These are phyloP conservation scores for Tinospora cordifolia DNA, from an alignment of 164 flowering plant species.

Conservation along the genomic window DNA sequence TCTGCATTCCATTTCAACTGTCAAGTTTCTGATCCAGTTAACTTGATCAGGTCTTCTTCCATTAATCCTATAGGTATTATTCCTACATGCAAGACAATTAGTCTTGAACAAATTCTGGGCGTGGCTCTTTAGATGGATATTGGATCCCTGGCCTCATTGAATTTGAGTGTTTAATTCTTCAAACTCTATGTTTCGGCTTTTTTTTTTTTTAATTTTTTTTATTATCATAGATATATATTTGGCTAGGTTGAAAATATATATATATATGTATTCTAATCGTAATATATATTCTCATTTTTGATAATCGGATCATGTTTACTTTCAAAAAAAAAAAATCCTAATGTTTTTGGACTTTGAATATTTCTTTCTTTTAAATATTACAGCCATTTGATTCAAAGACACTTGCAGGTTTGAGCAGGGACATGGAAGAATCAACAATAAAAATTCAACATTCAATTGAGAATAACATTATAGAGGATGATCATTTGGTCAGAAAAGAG, in stretches of 20 bases:
- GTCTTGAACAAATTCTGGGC: slow-evolving; percentile 23
- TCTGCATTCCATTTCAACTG: slow-evolving; percentile 9
- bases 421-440: slow-evolving; percentile 12
- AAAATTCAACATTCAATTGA: slow-evolving; percentile 7
- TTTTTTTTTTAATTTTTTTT: too few species aligned
- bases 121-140: slow-evolving; percentile 4
- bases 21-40: slow-evolving; percentile 16
- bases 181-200: not conserved
- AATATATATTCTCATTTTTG: too few species aligned
- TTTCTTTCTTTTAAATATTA: not conserved
- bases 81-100: slow-evolving; percentile 12
- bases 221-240: not conserved
- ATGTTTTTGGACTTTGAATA: not conserved
- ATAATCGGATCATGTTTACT: too few species aligned
- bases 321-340: too few species aligned
- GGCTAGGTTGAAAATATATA: too few species aligned
- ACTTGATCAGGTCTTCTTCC: slow-evolving; percentile 16
- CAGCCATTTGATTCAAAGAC: slow-evolving; percentile 9
- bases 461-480: slow-evolving; percentile 11
- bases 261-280: too few species aligned
- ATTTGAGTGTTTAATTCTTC: slow-evolving; percentile 1
- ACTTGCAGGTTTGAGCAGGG: slow-evolving; percentile 24
- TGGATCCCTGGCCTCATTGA: not conserved
- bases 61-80: slow-evolving; percentile 11
- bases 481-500: slow-evolving; percentile 6